Evolutionary conservation across 208 protist species (phyloP).

Genomic region (Crithidia brevicula): DNA sequence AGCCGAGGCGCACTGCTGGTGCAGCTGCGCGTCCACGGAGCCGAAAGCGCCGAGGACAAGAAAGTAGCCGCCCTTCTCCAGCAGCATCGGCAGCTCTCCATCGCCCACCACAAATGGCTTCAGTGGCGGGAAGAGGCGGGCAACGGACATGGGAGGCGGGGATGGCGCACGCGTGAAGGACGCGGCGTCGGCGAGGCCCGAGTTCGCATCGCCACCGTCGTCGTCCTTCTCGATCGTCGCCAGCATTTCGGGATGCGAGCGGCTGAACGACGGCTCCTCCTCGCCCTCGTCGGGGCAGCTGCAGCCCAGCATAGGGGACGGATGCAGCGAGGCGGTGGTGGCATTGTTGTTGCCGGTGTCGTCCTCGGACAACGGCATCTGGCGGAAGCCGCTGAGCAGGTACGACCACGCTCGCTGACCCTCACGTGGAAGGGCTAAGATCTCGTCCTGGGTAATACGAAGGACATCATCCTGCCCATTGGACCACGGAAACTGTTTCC

Average conservation of each 20-base stretch:
- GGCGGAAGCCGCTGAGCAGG: conserved; percentile 7
- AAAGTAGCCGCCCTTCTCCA: conserved; percentile 59
- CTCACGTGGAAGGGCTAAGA: conserved; percentile 1
- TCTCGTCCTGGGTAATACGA: conserved; percentile 9
- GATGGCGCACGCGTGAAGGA: conserved; percentile 5
- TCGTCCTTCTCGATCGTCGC: conserved; percentile 11
- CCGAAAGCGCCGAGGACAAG: conserved; percentile 69
- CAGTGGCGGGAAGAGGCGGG: conserved; percentile 28
- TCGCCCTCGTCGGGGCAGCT: conserved; percentile 17
- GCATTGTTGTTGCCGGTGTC: not conserved
- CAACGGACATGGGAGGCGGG: conserved; percentile 2
- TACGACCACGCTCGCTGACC: conserved; percentile 4
- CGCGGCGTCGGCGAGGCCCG: not conserved
- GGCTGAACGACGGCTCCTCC: conserved; percentile 5
- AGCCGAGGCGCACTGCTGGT: conserved; percentile 42
- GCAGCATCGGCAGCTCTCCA: conserved; percentile 29
- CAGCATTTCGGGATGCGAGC: conserved; percentile 13
- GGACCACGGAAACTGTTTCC: conserved; percentile 44
- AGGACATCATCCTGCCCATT: conserved; percentile 10
- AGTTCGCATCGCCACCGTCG: not conserved
- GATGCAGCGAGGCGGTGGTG: conserved; percentile 12
- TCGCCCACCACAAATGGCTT: conserved; percentile 23
- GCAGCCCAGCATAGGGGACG: conserved; percentile 15
- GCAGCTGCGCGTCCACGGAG: conserved; percentile 47
- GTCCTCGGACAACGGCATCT: not conserved